Evolutionary conservation across 2,329 filamentous ascomycete genomes (phyloP), one percentile per base, ranked within the genome.

Genomic region (Paraphoma sp.): DNA sequence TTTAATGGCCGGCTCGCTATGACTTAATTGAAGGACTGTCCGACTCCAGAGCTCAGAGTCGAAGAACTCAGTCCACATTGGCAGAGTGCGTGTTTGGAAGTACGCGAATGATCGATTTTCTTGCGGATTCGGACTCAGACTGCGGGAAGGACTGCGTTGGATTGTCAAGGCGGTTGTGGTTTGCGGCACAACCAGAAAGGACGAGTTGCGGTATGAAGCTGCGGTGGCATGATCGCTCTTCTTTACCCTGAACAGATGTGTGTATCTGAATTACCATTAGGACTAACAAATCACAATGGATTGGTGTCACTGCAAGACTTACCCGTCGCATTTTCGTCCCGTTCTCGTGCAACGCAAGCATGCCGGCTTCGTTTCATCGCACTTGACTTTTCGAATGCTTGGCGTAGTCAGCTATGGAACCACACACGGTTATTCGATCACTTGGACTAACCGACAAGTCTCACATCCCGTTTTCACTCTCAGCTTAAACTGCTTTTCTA

Each of bases 281-380:
- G 23, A 23, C 23, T 23, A 23, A 23, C 23, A 3, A 5, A 23
- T 23, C 23, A 23, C 23, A 23, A 23, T 23, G 23, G 5, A 3
- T 36, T 10, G 14, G 10, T 10, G 14, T 14, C 33, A 36, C 10
- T 6, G 3, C 3, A 36, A 36, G 33, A 52, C 30, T 11, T 41
- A 52, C 50, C 50, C 50, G 50, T 76, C 74, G 50, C 76, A 78
- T 48, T 65, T 76, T 31, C 75, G 70, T 18, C 75, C 75, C 6
- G 74, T 74, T 45, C 70, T 73, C 9, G 67, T 72, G 56, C 76
- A 79, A 41, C 69, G 70, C 10, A 59, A 53, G 49, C 75, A 77
- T 10, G 58, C 52, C 16, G 75, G 74, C 46, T 69, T 73, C 4
- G 49, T 58, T 55, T 77, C 75, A 51, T 77, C 75, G 52, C 73